phyloP scores from a whole-genome alignment of 2,329 filamentous ascomycete species.

The Epichloe baconii region DNA sequence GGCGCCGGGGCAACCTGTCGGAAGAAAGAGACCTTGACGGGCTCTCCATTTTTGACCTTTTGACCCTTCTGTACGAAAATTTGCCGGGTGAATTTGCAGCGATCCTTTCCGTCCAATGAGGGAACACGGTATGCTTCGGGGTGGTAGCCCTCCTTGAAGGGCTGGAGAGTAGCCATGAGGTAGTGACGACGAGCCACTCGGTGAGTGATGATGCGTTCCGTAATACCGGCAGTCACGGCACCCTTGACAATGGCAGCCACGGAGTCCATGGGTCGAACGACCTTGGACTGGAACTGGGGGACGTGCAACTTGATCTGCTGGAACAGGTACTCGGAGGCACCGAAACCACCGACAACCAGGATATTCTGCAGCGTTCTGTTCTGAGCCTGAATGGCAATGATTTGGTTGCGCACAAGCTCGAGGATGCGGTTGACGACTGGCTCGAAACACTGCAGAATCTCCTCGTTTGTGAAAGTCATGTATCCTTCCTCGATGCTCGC shows the following conservation, averaged over 20 bases:
- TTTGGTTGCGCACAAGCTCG: conserved; percentile 93
- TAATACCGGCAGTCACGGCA: conserved; percentile 94
- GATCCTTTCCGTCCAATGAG: conserved; percentile 88
- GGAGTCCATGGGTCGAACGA: conserved; percentile 96
- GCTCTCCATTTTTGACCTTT: conserved; percentile 97
- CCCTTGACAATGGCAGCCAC: conserved; percentile 98
- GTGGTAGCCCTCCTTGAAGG: conserved; percentile 97
- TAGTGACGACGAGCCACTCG: conserved; percentile 96
- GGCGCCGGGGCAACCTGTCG: conserved; percentile 87
- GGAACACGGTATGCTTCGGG: conserved; percentile 96
- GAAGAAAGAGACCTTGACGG: conserved; percentile 98
- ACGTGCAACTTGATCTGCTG: conserved; percentile 99
- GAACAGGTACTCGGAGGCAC: conserved; percentile 96
- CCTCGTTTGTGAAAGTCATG: conserved; percentile 99
- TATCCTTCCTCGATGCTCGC: conserved; percentile 97
- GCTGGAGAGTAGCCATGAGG: conserved; percentile 96
- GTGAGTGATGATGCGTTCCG: conserved; percentile 89
- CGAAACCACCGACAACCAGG: conserved; percentile 92
- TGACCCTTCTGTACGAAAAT: conserved; percentile 99
- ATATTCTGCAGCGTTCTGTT: conserved; percentile 92
- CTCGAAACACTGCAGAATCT: conserved; percentile 97
- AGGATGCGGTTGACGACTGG: conserved; percentile 95
- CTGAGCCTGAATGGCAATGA: conserved; percentile 96
- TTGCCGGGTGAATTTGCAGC: conserved; percentile 96
- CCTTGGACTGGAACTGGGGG: conserved; percentile 96